Conservation (phyloP, 352 stramenopile species). For the Phytophthora hibernalis region DNA sequence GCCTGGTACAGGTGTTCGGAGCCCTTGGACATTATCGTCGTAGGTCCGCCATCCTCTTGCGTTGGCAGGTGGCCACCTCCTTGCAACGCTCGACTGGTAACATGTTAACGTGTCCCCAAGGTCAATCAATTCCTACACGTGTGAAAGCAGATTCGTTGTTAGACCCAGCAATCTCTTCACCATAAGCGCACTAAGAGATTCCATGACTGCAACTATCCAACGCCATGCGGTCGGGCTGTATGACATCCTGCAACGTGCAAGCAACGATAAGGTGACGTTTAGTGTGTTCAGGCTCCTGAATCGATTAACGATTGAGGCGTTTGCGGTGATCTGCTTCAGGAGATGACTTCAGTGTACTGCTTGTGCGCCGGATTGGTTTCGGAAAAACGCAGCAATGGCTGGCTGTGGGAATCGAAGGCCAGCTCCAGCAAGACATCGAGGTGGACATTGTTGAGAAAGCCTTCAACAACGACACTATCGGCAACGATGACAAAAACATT, state of each 20-base stretch:
- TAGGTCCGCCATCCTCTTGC: slow-evolving; percentile 8
- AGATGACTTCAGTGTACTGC: too few relatives aligned
- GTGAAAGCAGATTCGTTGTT: slow-evolving; percentile 61
- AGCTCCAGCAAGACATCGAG: slow-evolving; percentile 39
- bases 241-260: slow-evolving; percentile 21
- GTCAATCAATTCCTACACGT: slow-evolving; percentile 30
- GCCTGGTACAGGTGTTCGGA: slow-evolving; percentile 9
- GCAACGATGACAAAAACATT: slow-evolving; percentile 11
- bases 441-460: slow-evolving; percentile 46
- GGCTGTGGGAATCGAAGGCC: slow-evolving; percentile 35
- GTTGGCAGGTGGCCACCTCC: slow-evolving; percentile 17
- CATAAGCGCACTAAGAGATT: slow-evolving; percentile 41
- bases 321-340: slow-evolving; percentile 72
- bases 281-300: slow-evolving; percentile 53
- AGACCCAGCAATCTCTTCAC: slow-evolving; percentile 90
- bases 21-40: slow-evolving; percentile 10
- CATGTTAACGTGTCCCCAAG: slow-evolving; percentile 28
- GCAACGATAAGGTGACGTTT: slow-evolving; percentile 14
- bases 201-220: slow-evolving; percentile 43
- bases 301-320: slow-evolving; percentile 70
- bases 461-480: not conserved
- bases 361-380: slow-evolving; percentile 48
- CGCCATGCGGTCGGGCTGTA: slow-evolving; percentile 31
- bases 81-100: slow-evolving; percentile 8
- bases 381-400: slow-evolving; percentile 50